These are phyloP conservation scores for Paramecium sexaurelia DNA, from an alignment of 73 alveolate species.

Conservation along the genomic window DNA sequence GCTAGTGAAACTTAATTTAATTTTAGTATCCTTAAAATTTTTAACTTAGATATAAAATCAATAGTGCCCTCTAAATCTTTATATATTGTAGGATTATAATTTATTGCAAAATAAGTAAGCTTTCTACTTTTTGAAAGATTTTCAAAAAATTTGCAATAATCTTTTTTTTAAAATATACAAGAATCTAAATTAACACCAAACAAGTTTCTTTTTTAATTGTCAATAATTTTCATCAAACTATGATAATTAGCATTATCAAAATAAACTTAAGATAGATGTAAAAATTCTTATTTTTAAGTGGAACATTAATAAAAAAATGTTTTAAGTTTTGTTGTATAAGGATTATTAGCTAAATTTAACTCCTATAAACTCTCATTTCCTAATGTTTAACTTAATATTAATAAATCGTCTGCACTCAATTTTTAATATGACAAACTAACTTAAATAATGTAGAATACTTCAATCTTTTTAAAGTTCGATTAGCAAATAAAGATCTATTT, in stretches of 20 bases:
- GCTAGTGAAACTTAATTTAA: constrained; percentile 35
- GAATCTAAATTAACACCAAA: constrained; percentile 34
- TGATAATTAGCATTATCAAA: constrained; percentile 30
- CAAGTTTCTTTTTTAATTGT: not conserved
- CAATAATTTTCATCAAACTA: not conserved
- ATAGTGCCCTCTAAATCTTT: not conserved
- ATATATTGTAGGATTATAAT: constrained; percentile 20
- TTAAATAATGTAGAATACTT: not conserved
- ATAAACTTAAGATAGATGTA: not conserved
- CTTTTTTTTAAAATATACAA: not conserved
- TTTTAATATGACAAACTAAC: not conserved
- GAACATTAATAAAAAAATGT: constrained; percentile 49
- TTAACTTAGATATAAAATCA: not conserved
- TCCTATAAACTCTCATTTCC: constrained; percentile 5
- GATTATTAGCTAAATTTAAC: constrained; percentile 23
- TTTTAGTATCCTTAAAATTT: constrained; percentile 28
- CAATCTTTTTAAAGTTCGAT: constrained; percentile 43
- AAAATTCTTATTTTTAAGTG: not conserved
- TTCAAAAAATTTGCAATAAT: not conserved
- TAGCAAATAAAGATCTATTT: constrained; percentile 3
- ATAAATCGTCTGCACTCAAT: constrained; percentile 57
- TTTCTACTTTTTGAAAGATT: not conserved
- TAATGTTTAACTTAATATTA: not conserved
- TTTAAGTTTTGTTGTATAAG: constrained; percentile 10
- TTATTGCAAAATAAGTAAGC: not conserved